phyloP scores from a whole-genome alignment of 805 yeast genomes.

The Blastobotrys peoriensis region DNA sequence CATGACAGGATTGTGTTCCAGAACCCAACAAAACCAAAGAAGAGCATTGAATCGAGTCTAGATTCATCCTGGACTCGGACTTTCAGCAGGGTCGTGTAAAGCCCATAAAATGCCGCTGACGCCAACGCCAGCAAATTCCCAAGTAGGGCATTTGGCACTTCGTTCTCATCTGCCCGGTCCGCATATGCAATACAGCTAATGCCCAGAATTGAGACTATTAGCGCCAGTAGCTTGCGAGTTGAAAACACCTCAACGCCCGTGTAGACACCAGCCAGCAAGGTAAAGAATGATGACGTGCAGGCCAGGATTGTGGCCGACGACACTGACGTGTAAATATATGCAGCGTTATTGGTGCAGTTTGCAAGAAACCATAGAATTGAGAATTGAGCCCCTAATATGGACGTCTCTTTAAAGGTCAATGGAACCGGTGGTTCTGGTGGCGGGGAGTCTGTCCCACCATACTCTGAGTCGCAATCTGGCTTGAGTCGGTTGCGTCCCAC shows the following conservation, averaged over 20 bases:
- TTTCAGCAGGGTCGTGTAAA: constrained; percentile 82
- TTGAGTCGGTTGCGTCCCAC: background rate
- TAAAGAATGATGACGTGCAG: constrained; percentile 90
- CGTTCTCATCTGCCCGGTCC: constrained; percentile 24
- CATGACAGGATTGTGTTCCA: constrained; percentile 68
- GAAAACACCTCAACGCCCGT: constrained; percentile 67
- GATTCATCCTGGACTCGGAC: constrained; percentile 66
- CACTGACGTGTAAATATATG: constrained; percentile 82
- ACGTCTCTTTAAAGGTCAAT: constrained; percentile 50
- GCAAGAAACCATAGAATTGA: constrained; percentile 87
- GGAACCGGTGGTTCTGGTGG: constrained; percentile 9
- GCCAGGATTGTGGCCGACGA: constrained; percentile 91
- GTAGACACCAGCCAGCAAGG: constrained; percentile 71
- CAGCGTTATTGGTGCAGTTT: constrained; percentile 81
- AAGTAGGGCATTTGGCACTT: constrained; percentile 28
- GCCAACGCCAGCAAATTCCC: constrained; percentile 78
- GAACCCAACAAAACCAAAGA: constrained; percentile 92
- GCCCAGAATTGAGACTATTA: constrained; percentile 68
- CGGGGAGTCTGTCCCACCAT: constrained; percentile 1
- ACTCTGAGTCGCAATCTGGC: constrained; percentile 8
- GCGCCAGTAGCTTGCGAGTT: constrained; percentile 58
- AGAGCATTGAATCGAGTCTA: constrained; percentile 73
- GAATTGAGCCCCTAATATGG: constrained; percentile 70
- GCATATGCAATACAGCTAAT: constrained; percentile 69
- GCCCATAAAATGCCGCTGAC: constrained; percentile 87